Evolutionary conservation across 2,329 filamentous ascomycete species (phyloP), one percentile per base, ranked within the genome.

Genomic region (Leptographium flavum): DNA sequence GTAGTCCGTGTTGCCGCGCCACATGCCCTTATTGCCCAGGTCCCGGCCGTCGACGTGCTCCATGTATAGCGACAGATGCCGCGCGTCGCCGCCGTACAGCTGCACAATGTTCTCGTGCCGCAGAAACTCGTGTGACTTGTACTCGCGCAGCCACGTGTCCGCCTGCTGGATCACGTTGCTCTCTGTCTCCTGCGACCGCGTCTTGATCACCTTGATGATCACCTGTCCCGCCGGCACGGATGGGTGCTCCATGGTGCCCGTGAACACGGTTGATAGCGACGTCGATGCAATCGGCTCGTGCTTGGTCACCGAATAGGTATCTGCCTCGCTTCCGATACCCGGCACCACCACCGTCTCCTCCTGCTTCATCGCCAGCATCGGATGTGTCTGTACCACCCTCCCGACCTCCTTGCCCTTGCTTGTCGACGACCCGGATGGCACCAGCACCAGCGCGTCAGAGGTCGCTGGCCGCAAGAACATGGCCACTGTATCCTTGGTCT

Each of bases 191-290:
- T 68, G 64, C 3, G 69, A 66, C 45, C 69, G 60, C 2, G 74
- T 77, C 58, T 76, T 76, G 50, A 78, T 69, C 2, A 78, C 72
- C 53, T 78, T 78, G 56, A 76, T 76, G 46, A 77, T 71, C 45
- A 75, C 67, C 19, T 68, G 67, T 44, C 72, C 69, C 3, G 70
- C 63, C 2, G 52, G 51, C 17, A 74, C 66, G 10, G 65, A 58
- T 5, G 73, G 74, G 54, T 76, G 68, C 31, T 68, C 62, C 19
- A 68, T 46, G 2, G 48, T 45, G 27, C 45, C 73, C 2, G 67
- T 74, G 54, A 71, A 77, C 31, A 78, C 74, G 6, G 70, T 68
- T 5, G 73, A 76, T 17, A 74, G 63, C 4, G 63, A 62, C 1
- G 71, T 74, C 2, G 68, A 67, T 5, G 73, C 73, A 44, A 78